Base-by-base conservation (phyloP, 164 flowering plant genomes). In the Houttuynia cordata region DNA sequence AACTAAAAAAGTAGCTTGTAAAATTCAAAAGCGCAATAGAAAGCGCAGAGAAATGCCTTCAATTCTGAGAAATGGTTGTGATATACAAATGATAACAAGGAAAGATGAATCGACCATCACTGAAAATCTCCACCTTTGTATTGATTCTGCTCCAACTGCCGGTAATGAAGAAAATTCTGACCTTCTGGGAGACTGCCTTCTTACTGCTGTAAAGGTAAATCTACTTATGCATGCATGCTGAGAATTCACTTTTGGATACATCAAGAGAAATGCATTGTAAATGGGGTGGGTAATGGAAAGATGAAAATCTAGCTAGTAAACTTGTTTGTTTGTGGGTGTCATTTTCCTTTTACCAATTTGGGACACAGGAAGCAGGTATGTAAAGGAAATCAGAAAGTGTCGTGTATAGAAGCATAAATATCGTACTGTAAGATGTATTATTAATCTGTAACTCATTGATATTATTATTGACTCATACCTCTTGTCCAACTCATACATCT, bases 141-240 rank as follows among this genome's bases (percentile, higher is more conserved):
- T 72, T 67, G 47, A 56, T 42, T 67, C 85, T 51, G 64, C 68
- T 69, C 70, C 84, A 51, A 55, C 67, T 64, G 56, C 61, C 56
- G 60, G 20, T 62, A 76, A 73, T 59, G 79, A 75, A 55, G 90
- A 84, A 58, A 69, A 59, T 52, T 68, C 69, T 30, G 61, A 63
- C 60, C 86, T 91, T 76, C 70, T 91, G 24, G 76, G 75, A 1
- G 93, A 94, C 53, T 94, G 99, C 71, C 96, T 91, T 72, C 95
- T 88, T 58, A 72, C 90, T 63, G 85, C 97, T 64, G 81, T 94
- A 51, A 94, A 93, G 92, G 99, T 93, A 76, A 61, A 51, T 13
- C 56, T 63, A 14, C 63, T n/a, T 51, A 51, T 51, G 53, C 17
- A 18, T 51, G 19, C 18, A 51, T 57, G 59, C 7, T 30, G 37